Conservation (phyloP, 176 grass and related monocot species). For the Zea mays region DNA sequence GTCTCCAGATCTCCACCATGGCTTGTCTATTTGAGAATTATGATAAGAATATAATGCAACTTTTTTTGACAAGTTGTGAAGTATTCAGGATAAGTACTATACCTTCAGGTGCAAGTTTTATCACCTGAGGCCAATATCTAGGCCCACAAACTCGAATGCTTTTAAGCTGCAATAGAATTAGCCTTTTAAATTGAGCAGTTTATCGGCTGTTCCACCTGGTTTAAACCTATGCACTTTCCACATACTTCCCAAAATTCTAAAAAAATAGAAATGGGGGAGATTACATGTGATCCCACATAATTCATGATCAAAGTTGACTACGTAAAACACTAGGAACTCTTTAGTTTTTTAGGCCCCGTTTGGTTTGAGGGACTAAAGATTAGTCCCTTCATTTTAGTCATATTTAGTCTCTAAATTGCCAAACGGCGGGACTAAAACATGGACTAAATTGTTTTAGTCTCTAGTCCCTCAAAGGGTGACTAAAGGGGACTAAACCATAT, state of each 20-base stretch:
- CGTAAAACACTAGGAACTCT: not conserved
- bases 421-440: no score
- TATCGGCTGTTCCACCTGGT: not conserved
- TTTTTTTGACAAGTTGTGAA: conserved; percentile 24
- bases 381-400: no score
- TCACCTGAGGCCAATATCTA: conserved; percentile 92
- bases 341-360: no score
- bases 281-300: not conserved
- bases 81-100: conserved; percentile 32
- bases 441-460: no score
- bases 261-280: not conserved
- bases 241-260: not conserved
- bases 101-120: conserved; percentile 83
- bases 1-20: conserved; percentile 90
- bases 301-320: not conserved
- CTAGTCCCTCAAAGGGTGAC: no score
- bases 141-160: conserved; percentile 85
- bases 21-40: conserved; percentile 58
- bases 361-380: no score
- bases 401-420: no score
- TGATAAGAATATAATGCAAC: conserved; percentile 31
- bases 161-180: conserved; percentile 74
- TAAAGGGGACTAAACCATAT: no score
- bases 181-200: conserved; percentile 14
- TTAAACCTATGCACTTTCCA: not conserved